Evolutionary conservation across 352 stramenopile species (phyloP).

Genomic region (Pythium dissimile): DNA sequence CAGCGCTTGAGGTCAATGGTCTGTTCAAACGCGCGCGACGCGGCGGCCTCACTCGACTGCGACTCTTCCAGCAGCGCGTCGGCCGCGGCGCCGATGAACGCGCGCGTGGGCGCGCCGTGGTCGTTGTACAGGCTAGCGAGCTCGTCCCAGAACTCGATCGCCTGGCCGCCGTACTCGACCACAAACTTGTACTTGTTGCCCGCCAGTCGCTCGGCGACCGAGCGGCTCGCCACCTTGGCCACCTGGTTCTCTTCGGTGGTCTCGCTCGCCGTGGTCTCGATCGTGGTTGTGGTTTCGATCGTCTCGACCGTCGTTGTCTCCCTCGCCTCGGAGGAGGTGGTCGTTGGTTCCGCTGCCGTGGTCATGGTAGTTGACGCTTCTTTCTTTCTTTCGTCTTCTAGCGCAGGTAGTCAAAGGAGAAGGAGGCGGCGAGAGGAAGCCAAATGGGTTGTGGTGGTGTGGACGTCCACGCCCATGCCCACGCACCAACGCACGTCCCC

Average conservation of each 20-base stretch:
- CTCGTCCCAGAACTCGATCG: slow-evolving; percentile 62
- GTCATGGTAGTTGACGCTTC: too few species aligned
- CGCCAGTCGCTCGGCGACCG: slow-evolving; percentile 19
- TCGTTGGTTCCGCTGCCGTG: not conserved
- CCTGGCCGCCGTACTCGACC: slow-evolving; percentile 70
- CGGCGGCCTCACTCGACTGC: slow-evolving; percentile 27
- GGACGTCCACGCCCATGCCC: too few species aligned
- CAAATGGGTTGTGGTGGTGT: slow-evolving; percentile 17
- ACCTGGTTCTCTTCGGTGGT: too few species aligned
- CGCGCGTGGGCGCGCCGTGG: slow-evolving; percentile 26
- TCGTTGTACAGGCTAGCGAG: slow-evolving; percentile 44
- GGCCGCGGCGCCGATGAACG: slow-evolving; percentile 43
- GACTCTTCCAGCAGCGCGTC: slow-evolving; percentile 55
- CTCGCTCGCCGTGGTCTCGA: slow-evolving; percentile 13
- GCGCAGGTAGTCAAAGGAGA: too few species aligned
- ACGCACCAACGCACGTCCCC: too few species aligned
- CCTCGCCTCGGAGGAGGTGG: not conserved
- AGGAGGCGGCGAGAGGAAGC: not conserved
- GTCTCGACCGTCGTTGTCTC: slow-evolving; percentile 10
- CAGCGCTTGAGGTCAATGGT: slow-evolving; percentile 48
- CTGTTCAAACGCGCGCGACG: slow-evolving; percentile 47
- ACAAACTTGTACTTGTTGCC: slow-evolving; percentile 29
- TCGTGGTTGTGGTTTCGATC: slow-evolving; percentile 17
- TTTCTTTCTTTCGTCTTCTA: too few species aligned
- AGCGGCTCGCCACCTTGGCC: too few species aligned